These are phyloP conservation scores for Wickerhamomyces ciferrii DNA, from an alignment of 805 yeast species.

Conservation along the genomic window DNA sequence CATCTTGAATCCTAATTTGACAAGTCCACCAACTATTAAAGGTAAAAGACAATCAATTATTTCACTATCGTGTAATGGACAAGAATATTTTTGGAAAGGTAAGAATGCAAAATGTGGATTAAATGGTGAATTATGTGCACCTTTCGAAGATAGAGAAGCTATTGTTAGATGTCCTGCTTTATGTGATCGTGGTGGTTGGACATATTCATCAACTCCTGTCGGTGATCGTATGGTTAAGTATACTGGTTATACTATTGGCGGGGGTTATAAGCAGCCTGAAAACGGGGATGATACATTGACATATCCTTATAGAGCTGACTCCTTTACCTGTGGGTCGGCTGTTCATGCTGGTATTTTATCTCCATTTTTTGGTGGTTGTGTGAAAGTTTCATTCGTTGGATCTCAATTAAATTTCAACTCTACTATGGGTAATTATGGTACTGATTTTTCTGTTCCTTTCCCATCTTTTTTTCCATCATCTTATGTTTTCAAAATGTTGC, in stretches of 20 bases:
- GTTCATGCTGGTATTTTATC: slow-evolving; percentile 80
- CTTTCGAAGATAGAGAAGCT: slow-evolving; percentile 38
- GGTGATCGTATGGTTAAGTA: slow-evolving; percentile 68
- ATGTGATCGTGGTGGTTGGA: slow-evolving; percentile 74
- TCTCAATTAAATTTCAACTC: slow-evolving; percentile 43
- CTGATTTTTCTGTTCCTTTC: slow-evolving; percentile 47
- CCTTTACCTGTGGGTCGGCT: slow-evolving; percentile 87
- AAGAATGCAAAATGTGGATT: slow-evolving; percentile 74
- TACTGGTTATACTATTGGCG: slow-evolving; percentile 71
- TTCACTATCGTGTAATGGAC: slow-evolving; percentile 44
- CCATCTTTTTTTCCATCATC: slow-evolving; percentile 74
- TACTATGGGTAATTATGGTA: slow-evolving; percentile 44
- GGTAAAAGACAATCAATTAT: slow-evolving; percentile 24
- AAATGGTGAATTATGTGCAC: slow-evolving; percentile 55
- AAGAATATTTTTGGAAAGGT: slow-evolving; percentile 61
- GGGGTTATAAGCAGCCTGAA: slow-evolving; percentile 39
- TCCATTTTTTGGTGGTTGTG: slow-evolving; percentile 76
- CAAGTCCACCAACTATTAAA: slow-evolving; percentile 31
- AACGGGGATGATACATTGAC: slow-evolving; percentile 29
- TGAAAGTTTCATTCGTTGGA: slow-evolving; percentile 53
- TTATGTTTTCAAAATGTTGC: slow-evolving; percentile 48
- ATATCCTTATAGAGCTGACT: slow-evolving; percentile 78
- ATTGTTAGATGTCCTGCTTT: slow-evolving; percentile 81
- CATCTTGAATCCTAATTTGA: slow-evolving; percentile 40
- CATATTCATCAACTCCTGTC: slow-evolving; percentile 69